Evolutionary conservation across 1,284 basidiomycete genomes (phyloP).

Genomic region (Phylloporus gajari): DNA sequence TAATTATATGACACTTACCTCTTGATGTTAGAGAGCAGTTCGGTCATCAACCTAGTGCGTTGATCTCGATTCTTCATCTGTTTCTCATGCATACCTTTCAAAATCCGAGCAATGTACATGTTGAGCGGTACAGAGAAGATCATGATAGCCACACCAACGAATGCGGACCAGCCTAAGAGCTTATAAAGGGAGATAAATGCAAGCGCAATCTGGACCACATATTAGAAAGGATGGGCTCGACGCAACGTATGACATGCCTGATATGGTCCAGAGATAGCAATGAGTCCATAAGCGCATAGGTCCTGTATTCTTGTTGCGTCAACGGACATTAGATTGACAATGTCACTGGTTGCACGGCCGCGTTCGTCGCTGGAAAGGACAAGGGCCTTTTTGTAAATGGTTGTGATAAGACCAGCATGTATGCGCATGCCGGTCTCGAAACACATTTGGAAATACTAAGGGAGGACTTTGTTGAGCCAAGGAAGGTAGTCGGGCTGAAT

Average conservation of each 20-base stretch:
- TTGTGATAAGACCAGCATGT: conserved; percentile 85
- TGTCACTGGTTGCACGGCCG: conserved; percentile 84
- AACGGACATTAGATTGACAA: conserved; percentile 94
- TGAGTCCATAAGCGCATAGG: conserved; percentile 80
- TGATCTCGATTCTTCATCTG: conserved; percentile 94
- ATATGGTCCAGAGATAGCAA: conserved; percentile 75
- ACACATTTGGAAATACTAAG: conserved; percentile 1
- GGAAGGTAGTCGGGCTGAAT: not conserved
- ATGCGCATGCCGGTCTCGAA: conserved; percentile 80
- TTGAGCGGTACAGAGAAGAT: conserved; percentile 84
- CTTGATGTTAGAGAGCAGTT: conserved; percentile 90
- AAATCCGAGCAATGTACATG: conserved; percentile 76
- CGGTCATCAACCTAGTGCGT: conserved; percentile 81
- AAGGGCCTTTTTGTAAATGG: conserved; percentile 89
- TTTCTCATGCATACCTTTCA: conserved; percentile 79
- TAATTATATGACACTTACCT: conserved; percentile 55
- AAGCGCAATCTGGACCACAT: conserved; percentile 70
- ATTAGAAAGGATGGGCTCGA: not conserved
- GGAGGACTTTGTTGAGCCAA: not conserved
- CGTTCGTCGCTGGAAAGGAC: conserved; percentile 88
- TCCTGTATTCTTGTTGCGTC: conserved; percentile 86
- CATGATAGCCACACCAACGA: conserved; percentile 95
- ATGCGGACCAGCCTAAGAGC: conserved; percentile 91
- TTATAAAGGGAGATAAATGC: conserved; percentile 91
- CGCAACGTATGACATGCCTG: conserved; percentile 55